Conservation (phyloP, 441 rosid species). For the Sinapis alba region DNA sequence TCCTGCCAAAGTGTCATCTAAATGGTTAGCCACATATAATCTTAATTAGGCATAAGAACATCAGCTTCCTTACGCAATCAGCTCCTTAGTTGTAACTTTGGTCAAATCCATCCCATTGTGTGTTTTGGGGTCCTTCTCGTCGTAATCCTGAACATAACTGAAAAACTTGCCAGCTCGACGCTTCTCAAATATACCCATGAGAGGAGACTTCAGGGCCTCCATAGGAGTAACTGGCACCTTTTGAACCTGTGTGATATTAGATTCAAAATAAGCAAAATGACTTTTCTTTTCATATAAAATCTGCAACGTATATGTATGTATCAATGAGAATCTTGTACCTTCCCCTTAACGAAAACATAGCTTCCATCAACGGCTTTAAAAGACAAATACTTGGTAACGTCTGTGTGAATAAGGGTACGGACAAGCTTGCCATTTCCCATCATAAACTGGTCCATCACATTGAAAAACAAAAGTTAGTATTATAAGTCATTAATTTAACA, state of each 20-base stretch:
- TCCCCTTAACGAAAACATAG: conserved; percentile 59
- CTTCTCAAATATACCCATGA: conserved; percentile 82
- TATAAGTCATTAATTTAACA: background rate
- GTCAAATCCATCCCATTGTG: conserved; percentile 68
- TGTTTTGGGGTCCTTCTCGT: conserved; percentile 71
- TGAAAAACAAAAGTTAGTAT: background rate
- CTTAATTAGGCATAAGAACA: background rate
- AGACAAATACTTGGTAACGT: conserved; percentile 65
- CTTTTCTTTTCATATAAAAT: background rate
- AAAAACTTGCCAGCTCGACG: conserved; percentile 79
- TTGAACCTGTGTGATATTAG: conserved; percentile 47
- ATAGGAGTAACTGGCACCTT: conserved; percentile 80
- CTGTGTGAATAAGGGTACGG: conserved; percentile 63
- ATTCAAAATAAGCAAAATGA: background rate
- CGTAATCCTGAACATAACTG: conserved; percentile 71
- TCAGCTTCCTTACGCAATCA: conserved; percentile 61
- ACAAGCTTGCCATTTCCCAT: conserved; percentile 62
- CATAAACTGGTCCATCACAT: conserved; percentile 47
- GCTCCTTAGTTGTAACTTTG: conserved; percentile 62
- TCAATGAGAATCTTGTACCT: conserved; percentile 38
- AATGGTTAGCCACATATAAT: conserved; percentile 17
- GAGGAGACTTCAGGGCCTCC: conserved; percentile 74
- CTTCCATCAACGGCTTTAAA: conserved; percentile 65
- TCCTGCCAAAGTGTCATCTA: conserved; percentile 41
- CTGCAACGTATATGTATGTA: background rate